These are phyloP conservation scores for Amylostereum areolatum DNA, from an alignment of 1,284 basidiomycete genomes.

Conservation along the genomic window DNA sequence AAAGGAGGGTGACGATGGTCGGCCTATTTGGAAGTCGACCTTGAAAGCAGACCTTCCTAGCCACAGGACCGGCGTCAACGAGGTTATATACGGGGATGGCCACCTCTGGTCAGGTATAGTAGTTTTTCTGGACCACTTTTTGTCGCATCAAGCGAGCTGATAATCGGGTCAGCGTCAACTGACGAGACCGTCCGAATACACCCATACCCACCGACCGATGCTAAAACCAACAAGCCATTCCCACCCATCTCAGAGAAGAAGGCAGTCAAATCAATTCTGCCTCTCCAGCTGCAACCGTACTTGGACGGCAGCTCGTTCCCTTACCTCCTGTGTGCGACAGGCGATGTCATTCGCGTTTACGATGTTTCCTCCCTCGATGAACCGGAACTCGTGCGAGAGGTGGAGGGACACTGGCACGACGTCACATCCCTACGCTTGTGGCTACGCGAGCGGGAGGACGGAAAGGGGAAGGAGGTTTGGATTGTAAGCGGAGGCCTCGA, in stretches of 20 bases:
- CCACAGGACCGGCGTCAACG: conserved; percentile 79
- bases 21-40: conserved; percentile 47
- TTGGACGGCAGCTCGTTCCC: conserved; percentile 35
- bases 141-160: conserved; percentile 3
- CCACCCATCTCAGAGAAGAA: conserved; percentile 59
- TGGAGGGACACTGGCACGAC: conserved; percentile 87
- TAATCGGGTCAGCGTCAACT: conserved; percentile 60
- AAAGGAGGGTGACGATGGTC: conserved; percentile 33
- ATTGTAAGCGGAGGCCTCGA: conserved; percentile 81
- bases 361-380: conserved; percentile 59
- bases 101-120: conserved; percentile 80
- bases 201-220: conserved; percentile 22
- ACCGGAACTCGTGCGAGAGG: conserved; percentile 58
- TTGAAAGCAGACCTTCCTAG: conserved; percentile 55
- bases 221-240: conserved; percentile 24
- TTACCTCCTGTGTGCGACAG: conserved; percentile 75
- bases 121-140: neutral
- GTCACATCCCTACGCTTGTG: conserved; percentile 72
- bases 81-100: conserved; percentile 56
- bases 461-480: conserved; percentile 57
- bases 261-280: conserved; percentile 69
- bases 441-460: conserved; percentile 45
- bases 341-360: conserved; percentile 74
- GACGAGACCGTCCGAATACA: conserved; percentile 77
- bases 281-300: conserved; percentile 53